Evolutionary conservation across 208 protist species (phyloP), one percentile per base, ranked within the genome.

Genomic region (Crithidia fasciculata): DNA sequence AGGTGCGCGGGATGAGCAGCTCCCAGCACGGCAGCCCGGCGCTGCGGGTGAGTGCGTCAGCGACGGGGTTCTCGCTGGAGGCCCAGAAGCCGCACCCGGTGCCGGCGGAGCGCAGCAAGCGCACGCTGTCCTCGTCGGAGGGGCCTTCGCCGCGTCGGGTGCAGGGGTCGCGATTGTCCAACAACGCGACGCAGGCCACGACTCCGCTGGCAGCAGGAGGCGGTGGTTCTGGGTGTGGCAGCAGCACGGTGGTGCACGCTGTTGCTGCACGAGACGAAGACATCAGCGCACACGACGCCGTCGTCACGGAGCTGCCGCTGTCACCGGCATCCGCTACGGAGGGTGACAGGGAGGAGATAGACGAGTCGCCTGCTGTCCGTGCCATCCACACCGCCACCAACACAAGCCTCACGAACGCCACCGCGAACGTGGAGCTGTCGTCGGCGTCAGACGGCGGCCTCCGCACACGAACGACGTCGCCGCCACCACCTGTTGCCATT

Each of bases 1-100:
- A 50, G 15, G 44, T 59, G 52, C 68, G 50, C 45, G 60, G 68
- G 36, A 52, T 64, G 52, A 59, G 56, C 57, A 57, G 36, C 54
- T 64, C 49, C 9, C 61, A 36, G 49, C 53, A 66, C 47, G 47
- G 16, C 16, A 13, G 3, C 16, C 60, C 41, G 18, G 18, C 44
- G 3, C 28, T 70, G 54, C 55, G 57, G 12, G 13, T 39, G 47
- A 71, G 64, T 47, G 57, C 47, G 10, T 65, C 72, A 3, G 40
- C 47, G 0, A 61, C 64, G 15, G 66, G 41, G 36, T 50, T 53
- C 37, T 7, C 55, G 8, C 15, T 60, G 18, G 72, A 71, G 5
- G 9, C 58, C 40, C 57, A 68, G 53, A 8, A n/a, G 16, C 49
- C 19, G 7, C 28, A 61, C 6, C 63, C 53, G 56, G 39, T 43